Evolutionary conservation across 768 basidiomycete genomes (phyloP), one percentile per base, ranked within the genome.

Genomic region (Tulasnella sp.): DNA sequence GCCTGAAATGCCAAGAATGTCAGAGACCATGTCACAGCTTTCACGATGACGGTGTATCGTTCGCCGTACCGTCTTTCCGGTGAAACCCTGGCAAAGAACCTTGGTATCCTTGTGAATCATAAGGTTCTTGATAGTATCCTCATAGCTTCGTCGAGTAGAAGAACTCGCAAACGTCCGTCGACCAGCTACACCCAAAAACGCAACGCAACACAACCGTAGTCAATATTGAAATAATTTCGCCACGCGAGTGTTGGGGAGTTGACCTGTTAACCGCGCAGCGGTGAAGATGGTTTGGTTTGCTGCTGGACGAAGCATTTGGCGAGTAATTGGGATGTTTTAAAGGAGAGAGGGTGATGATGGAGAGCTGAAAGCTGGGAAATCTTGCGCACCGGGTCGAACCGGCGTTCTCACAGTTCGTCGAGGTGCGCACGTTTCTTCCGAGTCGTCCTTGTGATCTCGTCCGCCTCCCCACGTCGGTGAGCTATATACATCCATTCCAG

Each of bases 71-170:
- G 91, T 96, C 82, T 96, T 97, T 68, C 93, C 93, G 11, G 92
- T 97, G 65, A 92, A 80, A 3, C 81, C 90, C 71, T 91, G 96
- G 70, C 84, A 91, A 62, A 82, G 73, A 42, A 99, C 94, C 71
- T 82, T 92, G 63, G 96, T 96, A 70, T 98, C 89, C 67, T 89
- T 88, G 71, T 88, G 80, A 65, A 99, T 85, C 64, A 83, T 81
- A 62, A 99, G 80, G 74, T 97, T 99, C 67, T 78, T 75, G 67
- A 92, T 84, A 48, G 90, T 92, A 67, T 86, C 85, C 54, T 84
- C 89, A 69, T 98, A 98, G 65, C 79, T 81, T 62, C 72, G 76
- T 65, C 87, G 78, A 63, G 81, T 67, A 41, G 78, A 78, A 63
- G 91, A 86, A 64, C 80, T 77, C 46, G 88, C 82, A 75, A 94